A percentile compares a stretch with the other conserved stretches of the same genome.
These are phyloP conservation scores for Aspergillus pseudoglaucus DNA, from an alignment of 2,329 filamentous ascomycete species.

Conservation along the genomic window DNA sequence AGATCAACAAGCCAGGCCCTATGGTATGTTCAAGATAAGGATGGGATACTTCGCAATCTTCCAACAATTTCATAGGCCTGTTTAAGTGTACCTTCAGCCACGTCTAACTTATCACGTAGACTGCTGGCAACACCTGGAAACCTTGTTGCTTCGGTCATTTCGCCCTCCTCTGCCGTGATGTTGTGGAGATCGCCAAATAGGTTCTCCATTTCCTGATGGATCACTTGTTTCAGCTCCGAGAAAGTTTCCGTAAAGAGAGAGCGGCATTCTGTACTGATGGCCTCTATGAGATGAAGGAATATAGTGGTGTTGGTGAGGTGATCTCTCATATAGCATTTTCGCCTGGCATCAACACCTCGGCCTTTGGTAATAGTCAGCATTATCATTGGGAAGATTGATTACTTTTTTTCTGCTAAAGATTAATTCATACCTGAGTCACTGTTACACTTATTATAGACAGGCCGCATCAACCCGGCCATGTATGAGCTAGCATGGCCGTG, in stretches of 20 bases:
- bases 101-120: background rate
- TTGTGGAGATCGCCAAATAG: background rate
- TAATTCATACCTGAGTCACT: conserved; percentile 3
- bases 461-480: conserved; percentile 7
- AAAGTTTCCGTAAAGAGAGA: background rate
- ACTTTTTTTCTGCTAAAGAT: background rate
- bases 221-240: background rate
- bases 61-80: background rate
- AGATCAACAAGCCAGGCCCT: no score
- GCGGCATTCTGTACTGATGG: background rate
- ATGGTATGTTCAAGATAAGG: background rate
- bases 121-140: background rate
- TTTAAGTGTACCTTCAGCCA: background rate
- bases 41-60: background rate
- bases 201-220: background rate
- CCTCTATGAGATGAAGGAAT: background rate
- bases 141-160: background rate
- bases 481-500: conserved; percentile 8
- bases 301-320: background rate
- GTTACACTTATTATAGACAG: conserved; percentile 6
- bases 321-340: background rate
- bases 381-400: background rate
- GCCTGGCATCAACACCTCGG: background rate
- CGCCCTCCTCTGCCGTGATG: background rate
- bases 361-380: background rate